phyloP scores from a whole-genome alignment of 352 stramenopile genomes.

The Phytopythium helicoides region DNA sequence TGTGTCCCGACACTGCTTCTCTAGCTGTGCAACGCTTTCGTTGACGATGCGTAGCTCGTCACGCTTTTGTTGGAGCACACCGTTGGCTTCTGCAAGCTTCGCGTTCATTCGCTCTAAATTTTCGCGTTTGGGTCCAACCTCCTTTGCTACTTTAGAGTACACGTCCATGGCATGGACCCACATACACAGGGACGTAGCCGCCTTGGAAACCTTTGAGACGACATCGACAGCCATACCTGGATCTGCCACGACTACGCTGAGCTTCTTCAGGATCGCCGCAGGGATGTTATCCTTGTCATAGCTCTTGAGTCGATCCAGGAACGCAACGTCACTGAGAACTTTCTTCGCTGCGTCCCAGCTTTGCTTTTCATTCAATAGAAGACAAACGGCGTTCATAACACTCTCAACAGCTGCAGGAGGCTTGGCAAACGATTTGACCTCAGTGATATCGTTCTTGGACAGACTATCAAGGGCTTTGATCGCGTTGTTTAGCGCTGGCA shows the following conservation, averaged over 20 bases:
- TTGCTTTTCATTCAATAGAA: constrained; percentile 91
- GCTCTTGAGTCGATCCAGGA: constrained; percentile 89
- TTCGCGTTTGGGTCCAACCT: constrained; percentile 91
- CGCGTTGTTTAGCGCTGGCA: constrained; percentile 89
- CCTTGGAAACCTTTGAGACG: constrained; percentile 91
- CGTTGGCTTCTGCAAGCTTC: constrained; percentile 88
- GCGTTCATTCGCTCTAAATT: constrained; percentile 91
- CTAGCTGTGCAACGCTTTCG: constrained; percentile 85
- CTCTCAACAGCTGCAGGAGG: constrained; percentile 90
- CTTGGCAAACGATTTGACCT: constrained; percentile 94
- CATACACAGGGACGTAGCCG: constrained; percentile 90
- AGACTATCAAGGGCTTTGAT: constrained; percentile 89
- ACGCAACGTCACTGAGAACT: constrained; percentile 80
- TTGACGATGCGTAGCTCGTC: constrained; percentile 87
- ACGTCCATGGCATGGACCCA: constrained; percentile 95
- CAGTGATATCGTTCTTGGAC: constrained; percentile 93
- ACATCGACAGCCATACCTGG: constrained; percentile 90
- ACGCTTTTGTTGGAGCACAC: constrained; percentile 84
- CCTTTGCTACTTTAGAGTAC: constrained; percentile 94
- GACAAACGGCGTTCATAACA: constrained; percentile 94
- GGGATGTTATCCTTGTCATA: constrained; percentile 97
- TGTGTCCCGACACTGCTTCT: constrained; percentile 90
- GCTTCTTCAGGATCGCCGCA: constrained; percentile 83
- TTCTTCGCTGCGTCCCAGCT: constrained; percentile 94
- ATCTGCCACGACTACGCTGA: constrained; percentile 77